Evolutionary conservation across 2,329 filamentous ascomycete genomes (phyloP), one percentile per base, ranked within the genome.

Genomic region (Venturia oleaginea): DNA sequence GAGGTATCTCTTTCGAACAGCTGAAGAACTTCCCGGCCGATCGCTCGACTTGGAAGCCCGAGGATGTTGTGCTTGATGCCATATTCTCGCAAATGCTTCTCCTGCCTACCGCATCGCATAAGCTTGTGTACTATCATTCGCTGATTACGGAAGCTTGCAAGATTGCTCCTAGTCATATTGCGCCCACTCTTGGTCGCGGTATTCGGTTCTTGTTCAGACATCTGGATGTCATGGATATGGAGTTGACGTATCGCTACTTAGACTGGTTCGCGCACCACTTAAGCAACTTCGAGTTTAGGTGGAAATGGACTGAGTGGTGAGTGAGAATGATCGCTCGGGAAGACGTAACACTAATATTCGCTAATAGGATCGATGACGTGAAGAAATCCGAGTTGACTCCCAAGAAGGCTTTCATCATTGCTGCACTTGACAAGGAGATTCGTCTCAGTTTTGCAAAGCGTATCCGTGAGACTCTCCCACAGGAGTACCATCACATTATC

Each of bases 231-330:
- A 86, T 97, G 80, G 94, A 99, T 72, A 80, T 97, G 59, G 92
- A 97, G 76, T 79, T 99, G 54, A 84, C 81, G 64, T 89, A 92
- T 71, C 86, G 94, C 32, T 97, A 97, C 77, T 81, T 96, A 73
- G 93, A 97, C 74, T 99, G 94, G 94, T 99, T 99, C 73, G 85
- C 93, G 22, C 94, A 99, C 75, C 94, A 99, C 78, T 79, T 99
- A 69, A 97, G 92, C 78, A 99, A 99, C 78, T 99, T 99, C 73
- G 94, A 96, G 63, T 99, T 97, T 74, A 94, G 94, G 11, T 99
- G 94, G 94, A 97, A 97, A 77, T 99, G 94, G 94, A 88, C 89
- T 19, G 94, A 99, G 78, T 99, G 94, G 94, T 85, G 75, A 70
- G 81, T 77, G 22, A 24, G 22, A 27, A 27, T 13, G 7, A 19